These are phyloP conservation scores for Lecanicillium sp. DNA, from an alignment of 2,329 filamentous ascomycete genomes.

Conservation along the genomic window DNA sequence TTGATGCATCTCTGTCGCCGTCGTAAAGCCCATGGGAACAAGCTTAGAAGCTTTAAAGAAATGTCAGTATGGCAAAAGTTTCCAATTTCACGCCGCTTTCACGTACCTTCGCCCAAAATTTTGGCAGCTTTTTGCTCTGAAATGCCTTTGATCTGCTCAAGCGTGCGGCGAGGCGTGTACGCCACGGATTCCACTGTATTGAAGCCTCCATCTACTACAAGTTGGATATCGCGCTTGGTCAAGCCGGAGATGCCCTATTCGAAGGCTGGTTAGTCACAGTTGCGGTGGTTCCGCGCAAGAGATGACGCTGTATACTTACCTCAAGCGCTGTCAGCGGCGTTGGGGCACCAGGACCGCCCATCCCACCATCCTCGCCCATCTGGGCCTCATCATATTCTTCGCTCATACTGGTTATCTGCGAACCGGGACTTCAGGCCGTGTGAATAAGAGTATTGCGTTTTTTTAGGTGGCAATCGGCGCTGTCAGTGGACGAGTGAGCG, in stretches of 20 bases:
- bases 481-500: constrained; percentile 2
- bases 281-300: neutral
- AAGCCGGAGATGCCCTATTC: constrained; percentile 73
- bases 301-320: constrained; percentile 43
- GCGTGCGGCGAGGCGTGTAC: constrained; percentile 72
- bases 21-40: constrained; percentile 98
- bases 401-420: constrained; percentile 27
- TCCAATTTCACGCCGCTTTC: neutral
- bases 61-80: constrained; percentile 2
- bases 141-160: constrained; percentile 96
- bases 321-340: constrained; percentile 81
- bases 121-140: constrained; percentile 95
- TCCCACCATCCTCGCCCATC: constrained; percentile 58
- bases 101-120: constrained; percentile 74
- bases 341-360: constrained; percentile 83
- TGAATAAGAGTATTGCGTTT: neutral
- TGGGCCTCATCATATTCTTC: constrained; percentile 59
- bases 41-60: constrained; percentile 69
- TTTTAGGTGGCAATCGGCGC: neutral
- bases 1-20: constrained; percentile 97
- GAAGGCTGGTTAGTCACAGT: constrained; percentile 8
- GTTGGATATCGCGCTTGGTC: constrained; percentile 91
- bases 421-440: neutral
- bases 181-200: constrained; percentile 95
- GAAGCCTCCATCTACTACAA: constrained; percentile 84